Percentiles rank a stretch among this genome's conserved stretches.
Evolutionary conservation across 2,329 filamentous ascomycete species (phyloP).

Genomic region (Capronia americana): DNA sequence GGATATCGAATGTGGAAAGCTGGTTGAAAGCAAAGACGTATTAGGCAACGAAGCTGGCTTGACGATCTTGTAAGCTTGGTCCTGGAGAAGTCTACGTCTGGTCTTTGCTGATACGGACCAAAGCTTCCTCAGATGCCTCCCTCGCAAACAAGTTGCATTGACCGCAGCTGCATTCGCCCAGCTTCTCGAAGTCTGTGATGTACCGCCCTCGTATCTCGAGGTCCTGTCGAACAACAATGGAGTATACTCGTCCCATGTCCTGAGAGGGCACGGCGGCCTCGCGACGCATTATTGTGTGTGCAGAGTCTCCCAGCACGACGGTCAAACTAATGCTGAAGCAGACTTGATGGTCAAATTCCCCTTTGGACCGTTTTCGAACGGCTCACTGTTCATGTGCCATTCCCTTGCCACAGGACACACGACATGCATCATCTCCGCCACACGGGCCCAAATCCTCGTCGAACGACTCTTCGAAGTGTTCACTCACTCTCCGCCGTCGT

Average conservation of each 20-base stretch:
- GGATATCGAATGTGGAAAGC: not conserved
- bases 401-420: not conserved
- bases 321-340: not conserved
- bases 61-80: conserved; percentile 4
- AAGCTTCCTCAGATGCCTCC: conserved; percentile 11
- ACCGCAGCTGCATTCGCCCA: conserved; percentile 9
- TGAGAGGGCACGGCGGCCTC: not conserved
- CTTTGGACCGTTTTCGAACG: conserved; percentile 20
- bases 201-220: conserved; percentile 18
- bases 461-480: conserved; percentile 11
- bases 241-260: conserved; percentile 3
- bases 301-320: not conserved
- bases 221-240: conserved; percentile 20
- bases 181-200: conserved; percentile 11
- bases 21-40: not conserved
- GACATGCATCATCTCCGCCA: conserved; percentile 1
- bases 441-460: conserved; percentile 9
- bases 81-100: too few species aligned
- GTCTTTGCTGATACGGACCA: not conserved
- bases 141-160: conserved; percentile 5
- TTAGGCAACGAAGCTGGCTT: not conserved
- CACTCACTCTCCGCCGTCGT: not conserved
- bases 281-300: not conserved
- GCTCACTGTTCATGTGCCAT: conserved; percentile 15
- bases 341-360: conserved; percentile 19